Evolutionary conservation across 2,329 filamentous ascomycete genomes (phyloP), one percentile per base, ranked within the genome.

Genomic region (Paraphaeosphaeria sporulosa): DNA sequence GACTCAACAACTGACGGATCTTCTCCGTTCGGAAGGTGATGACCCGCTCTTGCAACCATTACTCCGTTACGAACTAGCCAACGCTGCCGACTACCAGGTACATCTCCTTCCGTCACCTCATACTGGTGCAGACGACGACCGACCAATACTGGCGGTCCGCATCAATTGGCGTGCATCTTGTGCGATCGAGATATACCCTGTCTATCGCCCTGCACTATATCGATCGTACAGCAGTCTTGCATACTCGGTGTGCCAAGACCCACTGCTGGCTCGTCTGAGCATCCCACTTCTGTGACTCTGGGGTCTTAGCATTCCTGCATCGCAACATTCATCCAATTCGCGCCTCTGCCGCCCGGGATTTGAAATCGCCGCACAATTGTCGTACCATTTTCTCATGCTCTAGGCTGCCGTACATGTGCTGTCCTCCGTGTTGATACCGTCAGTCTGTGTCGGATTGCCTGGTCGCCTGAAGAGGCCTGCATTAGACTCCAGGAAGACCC

Each of bases 401-500:
- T 52, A 44, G 53, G 23, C 55, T 63, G 62, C 55, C 58, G 50
- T 63, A 58, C 58, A 42, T 53, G 48, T 62, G 51, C 60, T 55
- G 52, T 40, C 30, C 47, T 40, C 30, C 47, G 43, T 61, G 59
- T 62, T 64, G 32, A 60, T 55, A 57, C 57, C 60, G 50, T 58
- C 51, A 38, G 46, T 42, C 21, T 53, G 58, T 52, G 48, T 47
- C 56, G 59, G 60, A 53, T 56, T 43, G 36, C 42, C 23, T 51
- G 43, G 46, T 48, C 56, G 48, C 62, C 60, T 63, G 58, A 60
- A 58, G 44, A 65, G 53, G 51, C 56, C 44, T 52, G 57, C 60
- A 64, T 17, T 23, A 60, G 58, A 51, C 49, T 34, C 25, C 47
- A 55, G 62, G 65, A 40, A 66, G 62, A 60, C 61, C 32, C 61